A percentile compares a stretch with the other conserved stretches of the same genome.
phyloP scores from a whole-genome alignment of 225 moss, liverwort and hornwort genomes.

The Straminergon stramineum region DNA sequence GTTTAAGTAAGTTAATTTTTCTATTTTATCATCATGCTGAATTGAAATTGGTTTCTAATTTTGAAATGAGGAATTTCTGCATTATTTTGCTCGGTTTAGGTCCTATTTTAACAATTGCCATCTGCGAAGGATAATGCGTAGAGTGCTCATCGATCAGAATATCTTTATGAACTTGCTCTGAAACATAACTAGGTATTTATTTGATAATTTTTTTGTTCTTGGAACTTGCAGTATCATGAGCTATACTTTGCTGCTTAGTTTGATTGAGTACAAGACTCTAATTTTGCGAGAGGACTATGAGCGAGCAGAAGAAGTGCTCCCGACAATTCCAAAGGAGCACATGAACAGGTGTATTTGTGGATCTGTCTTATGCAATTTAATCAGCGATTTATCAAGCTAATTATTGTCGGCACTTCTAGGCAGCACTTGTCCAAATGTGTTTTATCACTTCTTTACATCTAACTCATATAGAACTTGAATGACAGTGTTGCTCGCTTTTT shows the following conservation, averaged over 20 bases:
- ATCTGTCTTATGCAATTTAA: background rate
- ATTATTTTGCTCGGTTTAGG: background rate
- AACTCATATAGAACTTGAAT: background rate
- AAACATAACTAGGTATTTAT: background rate
- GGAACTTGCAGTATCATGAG: conserved; percentile 75
- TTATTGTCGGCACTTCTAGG: background rate
- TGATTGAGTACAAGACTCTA: conserved; percentile 96
- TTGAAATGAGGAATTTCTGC: background rate
- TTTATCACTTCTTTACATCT: background rate
- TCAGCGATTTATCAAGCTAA: background rate
- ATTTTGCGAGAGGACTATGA: conserved; percentile 73
- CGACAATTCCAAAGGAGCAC: conserved; percentile 84
- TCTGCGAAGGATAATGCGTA: background rate
- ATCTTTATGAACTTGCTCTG: background rate
- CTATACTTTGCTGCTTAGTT: conserved; percentile 80
- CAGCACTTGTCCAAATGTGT: background rate
- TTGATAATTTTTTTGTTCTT: background rate
- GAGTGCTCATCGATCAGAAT: background rate
- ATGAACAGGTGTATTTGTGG: conserved; percentile 58
- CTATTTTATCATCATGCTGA: conserved; percentile 63
- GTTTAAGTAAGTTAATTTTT: conserved; percentile 44
- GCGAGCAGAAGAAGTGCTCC: conserved; percentile 78
- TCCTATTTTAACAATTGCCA: background rate
- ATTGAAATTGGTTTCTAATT: background rate
- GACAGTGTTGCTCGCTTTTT: conserved; percentile 90